These are phyloP conservation scores for Peniophora sp. DNA, from an alignment of 1,284 basidiomycete species.

Conservation along the genomic window DNA sequence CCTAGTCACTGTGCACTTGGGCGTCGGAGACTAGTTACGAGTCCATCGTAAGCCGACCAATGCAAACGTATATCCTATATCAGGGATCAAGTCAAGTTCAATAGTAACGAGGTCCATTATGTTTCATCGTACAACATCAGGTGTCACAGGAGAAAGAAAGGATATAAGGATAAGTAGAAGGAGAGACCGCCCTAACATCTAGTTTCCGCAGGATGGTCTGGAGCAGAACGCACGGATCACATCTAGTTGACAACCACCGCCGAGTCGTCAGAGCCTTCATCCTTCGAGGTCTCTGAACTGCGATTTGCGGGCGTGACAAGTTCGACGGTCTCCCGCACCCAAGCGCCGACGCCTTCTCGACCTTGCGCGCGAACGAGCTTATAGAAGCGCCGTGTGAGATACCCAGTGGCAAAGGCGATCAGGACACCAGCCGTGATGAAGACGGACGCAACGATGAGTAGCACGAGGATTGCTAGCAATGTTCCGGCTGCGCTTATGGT, in stretches of 20 bases:
- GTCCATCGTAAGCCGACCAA: too few relatives aligned
- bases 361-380: constrained; percentile 24
- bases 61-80: too few relatives aligned
- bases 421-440: constrained; percentile 17
- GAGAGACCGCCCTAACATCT: not conserved
- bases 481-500: constrained; percentile 5
- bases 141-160: too few relatives aligned
- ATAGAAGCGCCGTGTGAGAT: constrained; percentile 25
- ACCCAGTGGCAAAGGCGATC: constrained; percentile 17
- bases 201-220: not conserved
- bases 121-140: too few relatives aligned
- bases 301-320: constrained; percentile 1
- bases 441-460: constrained; percentile 12
- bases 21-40: too few relatives aligned
- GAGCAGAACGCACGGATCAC: too few relatives aligned
- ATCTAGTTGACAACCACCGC: not conserved
- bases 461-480: constrained; percentile 10
- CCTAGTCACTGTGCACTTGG: too few relatives aligned
- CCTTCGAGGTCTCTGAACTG: not conserved
- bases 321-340: constrained; percentile 26
- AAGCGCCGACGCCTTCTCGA: constrained; percentile 24
- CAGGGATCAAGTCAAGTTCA: too few relatives aligned
- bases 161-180: not conserved
- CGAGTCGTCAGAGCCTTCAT: not conserved
- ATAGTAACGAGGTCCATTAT: too few relatives aligned